Base-by-base conservation (phyloP, 2,329 filamentous ascomycete species). In the Aureobasidium sp. region DNA sequence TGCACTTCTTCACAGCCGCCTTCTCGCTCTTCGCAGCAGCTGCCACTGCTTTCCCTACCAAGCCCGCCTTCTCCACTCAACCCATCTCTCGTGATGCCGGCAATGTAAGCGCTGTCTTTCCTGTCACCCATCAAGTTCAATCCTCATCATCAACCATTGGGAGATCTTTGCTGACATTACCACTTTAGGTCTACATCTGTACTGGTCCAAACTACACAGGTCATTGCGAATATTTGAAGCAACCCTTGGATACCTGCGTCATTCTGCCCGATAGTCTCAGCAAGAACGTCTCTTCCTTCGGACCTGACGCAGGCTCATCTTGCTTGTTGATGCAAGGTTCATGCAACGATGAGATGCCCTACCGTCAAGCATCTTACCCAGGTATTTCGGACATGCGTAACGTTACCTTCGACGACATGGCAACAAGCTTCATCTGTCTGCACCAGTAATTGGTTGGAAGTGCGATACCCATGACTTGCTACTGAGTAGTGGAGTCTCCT, bases 191-290 rank as follows among this genome's bases (percentile, higher is more conserved):
- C 55, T 53, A 53, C 39, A 7, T 34, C 13, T 63, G 62, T 32
- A 59, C 55, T n/a, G 62, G 41, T 24, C 34, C 48, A 48, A 63
- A 63, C 56, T 63, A 27, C 46, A 59, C 51, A 27, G 62, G 39
- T 26, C 7, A 17, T 2, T 63, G 62, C 55, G 13, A 36, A 3
- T 27, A 47, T 8, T 6, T 52, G 32, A 37, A 17, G 17, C 27
- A 44, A 24, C 46, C 62, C 9, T 24, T 63, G 15, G 36, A 53
- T 41, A 47, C 27, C n/a, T 63, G 62, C 48, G 41, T 52, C 56
- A 41, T 60, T 43, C 32, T 62, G 8, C 62, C 55, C 26, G 29
- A 20, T 24, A 43, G 17, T 6, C 32, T 52, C 37, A 53, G n/a
- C 13, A 48, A 63, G 13, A 43, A 44, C 13, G 55, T 63, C 20